Evolutionary conservation across 2,329 filamentous ascomycete species (phyloP), one percentile per base, ranked within the genome.

Genomic region (Aureobasidium sp.): DNA sequence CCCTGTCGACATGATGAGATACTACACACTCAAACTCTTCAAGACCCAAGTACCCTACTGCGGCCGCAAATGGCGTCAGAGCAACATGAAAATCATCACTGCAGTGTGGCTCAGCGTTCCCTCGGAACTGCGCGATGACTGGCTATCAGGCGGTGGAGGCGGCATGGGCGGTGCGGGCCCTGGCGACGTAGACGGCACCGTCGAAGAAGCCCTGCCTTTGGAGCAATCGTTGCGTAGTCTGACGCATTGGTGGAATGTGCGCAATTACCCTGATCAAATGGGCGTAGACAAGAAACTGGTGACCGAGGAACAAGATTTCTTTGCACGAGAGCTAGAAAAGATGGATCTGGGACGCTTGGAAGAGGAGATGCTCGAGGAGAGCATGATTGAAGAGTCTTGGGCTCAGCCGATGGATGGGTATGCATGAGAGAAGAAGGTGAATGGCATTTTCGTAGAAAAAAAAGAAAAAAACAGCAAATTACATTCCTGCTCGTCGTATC

Each of bases 11-110:
- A 80, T 89, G 63, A 77, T 98, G 35, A 84, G 93, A 5, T 83
- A 95, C 38, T 97, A 97, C 73, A 95, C 93, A 0, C 80, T 98
- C 61, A 98, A 98, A 71, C 79, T 98, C 0, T 97, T 97, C 83
- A 98, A 98, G 71, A 93, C 90, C 56, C 93, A 98, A 70, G 93
- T 98, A 4, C 93, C 93, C 1, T 98, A 95, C 74, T 97, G 91
- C 69, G 91, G 93, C 19, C 85, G 93, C 38, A 98, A 98, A 73
- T 98, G 93, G 93, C 84, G 93, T 12, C 93, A 97, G 72, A 84
- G 84, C 61, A 97, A 98, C 70, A 98, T 98, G 93, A 87, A 91
- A 53, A 90, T 97, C 64, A 98, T 98, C 65, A 98, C 93, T 0
- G 90, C 90, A 3, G 88, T 98, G 1, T 98, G 96, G 69, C 76